Evolutionary conservation across 768 basidiomycete species (phyloP).

Genomic region (Leucosporidium creatinivorum): DNA sequence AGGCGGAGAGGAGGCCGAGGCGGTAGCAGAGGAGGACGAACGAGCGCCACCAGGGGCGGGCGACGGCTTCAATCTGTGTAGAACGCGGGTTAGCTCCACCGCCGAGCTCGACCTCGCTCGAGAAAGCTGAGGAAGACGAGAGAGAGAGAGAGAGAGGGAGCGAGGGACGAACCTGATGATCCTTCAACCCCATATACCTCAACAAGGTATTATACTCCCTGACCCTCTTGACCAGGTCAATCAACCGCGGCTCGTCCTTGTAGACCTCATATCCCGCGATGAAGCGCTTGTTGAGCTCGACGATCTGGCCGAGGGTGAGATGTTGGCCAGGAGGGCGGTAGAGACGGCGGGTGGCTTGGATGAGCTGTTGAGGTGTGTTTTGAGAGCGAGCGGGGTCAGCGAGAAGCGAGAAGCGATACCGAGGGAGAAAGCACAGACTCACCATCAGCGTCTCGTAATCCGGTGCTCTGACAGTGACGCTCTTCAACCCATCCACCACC

Average conservation of each 20-base stretch:
- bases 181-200: slow-evolving; percentile 80
- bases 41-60: slow-evolving; percentile 68
- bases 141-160: too few species aligned
- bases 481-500: slow-evolving; percentile 87
- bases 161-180: slow-evolving; percentile 60
- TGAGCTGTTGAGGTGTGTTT: slow-evolving; percentile 53
- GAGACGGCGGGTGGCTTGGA: slow-evolving; percentile 86
- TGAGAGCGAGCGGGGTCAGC: too few species aligned
- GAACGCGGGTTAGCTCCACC: too few species aligned
- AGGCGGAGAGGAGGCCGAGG: slow-evolving; percentile 63
- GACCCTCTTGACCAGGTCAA: slow-evolving; percentile 69
- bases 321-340: slow-evolving; percentile 93
- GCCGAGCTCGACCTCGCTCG: not conserved
- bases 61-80: slow-evolving; percentile 79
- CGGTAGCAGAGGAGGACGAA: slow-evolving; percentile 77
- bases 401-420: too few species aligned
- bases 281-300: slow-evolving; percentile 85
- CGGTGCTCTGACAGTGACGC: slow-evolving; percentile 88
- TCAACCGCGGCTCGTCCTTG: slow-evolving; percentile 82
- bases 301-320: slow-evolving; percentile 87
- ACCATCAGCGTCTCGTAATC: slow-evolving; percentile 99
- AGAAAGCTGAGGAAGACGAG: not conserved
- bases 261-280: slow-evolving; percentile 88
- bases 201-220: slow-evolving; percentile 82
- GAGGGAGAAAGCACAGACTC: slow-evolving; percentile 34